phyloP scores from a whole-genome alignment of 306 rosid species.

The Parietaria judaica region DNA sequence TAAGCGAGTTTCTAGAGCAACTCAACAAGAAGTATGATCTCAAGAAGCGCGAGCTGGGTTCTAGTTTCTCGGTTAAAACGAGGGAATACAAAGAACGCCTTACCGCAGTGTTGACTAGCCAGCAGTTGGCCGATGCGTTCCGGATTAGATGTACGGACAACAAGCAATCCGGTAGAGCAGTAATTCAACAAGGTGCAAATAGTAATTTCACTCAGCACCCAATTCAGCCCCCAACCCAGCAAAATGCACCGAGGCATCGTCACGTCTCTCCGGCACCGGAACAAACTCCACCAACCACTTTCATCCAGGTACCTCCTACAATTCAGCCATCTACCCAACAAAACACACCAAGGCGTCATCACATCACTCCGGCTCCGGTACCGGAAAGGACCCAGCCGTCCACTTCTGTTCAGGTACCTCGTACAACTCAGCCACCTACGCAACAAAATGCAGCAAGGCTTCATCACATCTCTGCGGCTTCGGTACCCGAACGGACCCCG shows the following conservation, averaged over 20 bases:
- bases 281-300: not conserved
- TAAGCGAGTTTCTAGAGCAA: slow-evolving; percentile 23
- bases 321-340: not conserved
- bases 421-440: not conserved
- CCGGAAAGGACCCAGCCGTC: not conserved
- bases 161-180: slow-evolving; percentile 26
- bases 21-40: slow-evolving; percentile 46
- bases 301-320: not conserved
- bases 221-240: slow-evolving; percentile 28
- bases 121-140: slow-evolving; percentile 56
- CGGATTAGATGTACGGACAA: slow-evolving; percentile 45
- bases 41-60: slow-evolving; percentile 36
- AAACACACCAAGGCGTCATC: not conserved
- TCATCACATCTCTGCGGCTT: no score
- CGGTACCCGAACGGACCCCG: no score
- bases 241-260: slow-evolving; percentile 26
- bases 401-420: not conserved
- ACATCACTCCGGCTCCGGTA: not conserved
- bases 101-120: slow-evolving; percentile 33
- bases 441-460: no score
- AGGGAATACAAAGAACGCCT: slow-evolving; percentile 33
- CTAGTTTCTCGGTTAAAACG: slow-evolving; percentile 29
- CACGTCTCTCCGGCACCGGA: slow-evolving; percentile 18
- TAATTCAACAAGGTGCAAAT: slow-evolving; percentile 49
- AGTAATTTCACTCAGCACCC: slow-evolving; percentile 29